A percentile compares a stretch with the other conserved stretches of the same genome.
These are phyloP conservation scores for Irineochytrium annulatum DNA, from an alignment of 192 early-diverging fungal species.

Conservation along the genomic window DNA sequence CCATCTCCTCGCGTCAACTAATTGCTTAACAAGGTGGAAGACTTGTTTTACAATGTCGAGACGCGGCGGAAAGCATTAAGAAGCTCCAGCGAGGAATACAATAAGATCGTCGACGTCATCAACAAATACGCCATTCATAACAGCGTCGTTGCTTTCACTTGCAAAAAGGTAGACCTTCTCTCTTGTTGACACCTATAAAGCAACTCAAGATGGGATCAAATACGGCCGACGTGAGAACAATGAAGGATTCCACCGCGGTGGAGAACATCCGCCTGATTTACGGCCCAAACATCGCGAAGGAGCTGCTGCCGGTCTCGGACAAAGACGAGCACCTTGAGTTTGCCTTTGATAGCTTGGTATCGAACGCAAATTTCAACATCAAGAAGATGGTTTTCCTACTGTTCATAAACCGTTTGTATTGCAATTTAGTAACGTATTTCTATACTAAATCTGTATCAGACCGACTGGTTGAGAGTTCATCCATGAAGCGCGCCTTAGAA, in stretches of 20 bases:
- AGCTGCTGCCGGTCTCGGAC: slow-evolving; percentile 66
- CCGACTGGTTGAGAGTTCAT: slow-evolving; percentile 74
- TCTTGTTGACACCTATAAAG: neutral
- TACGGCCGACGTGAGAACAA: slow-evolving; percentile 76
- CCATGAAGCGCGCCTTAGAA: slow-evolving; percentile 81
- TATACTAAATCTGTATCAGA: slow-evolving; percentile 42
- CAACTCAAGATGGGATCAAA: slow-evolving; percentile 46
- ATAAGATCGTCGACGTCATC: slow-evolving; percentile 83
- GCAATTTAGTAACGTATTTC: neutral
- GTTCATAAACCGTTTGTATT: slow-evolving; percentile 86
- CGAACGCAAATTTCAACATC: slow-evolving; percentile 84
- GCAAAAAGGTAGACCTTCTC: slow-evolving; percentile 68
- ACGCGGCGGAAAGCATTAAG: slow-evolving; percentile 82
- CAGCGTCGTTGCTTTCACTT: slow-evolving; percentile 74
- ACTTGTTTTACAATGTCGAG: slow-evolving; percentile 92
- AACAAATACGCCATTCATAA: slow-evolving; percentile 94
- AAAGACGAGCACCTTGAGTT: slow-evolving; percentile 49
- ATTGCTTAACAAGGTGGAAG: slow-evolving; percentile 65
- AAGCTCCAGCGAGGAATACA: slow-evolving; percentile 84
- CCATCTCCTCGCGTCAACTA: neutral
- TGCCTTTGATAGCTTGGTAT: slow-evolving; percentile 71
- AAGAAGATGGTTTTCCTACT: slow-evolving; percentile 82
- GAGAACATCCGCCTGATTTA: slow-evolving; percentile 83
- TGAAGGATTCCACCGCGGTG: slow-evolving; percentile 50
- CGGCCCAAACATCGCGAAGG: slow-evolving; percentile 73